Base-by-base conservation (phyloP, 2,329 filamentous ascomycete species). In the Beauveria sp. region DNA sequence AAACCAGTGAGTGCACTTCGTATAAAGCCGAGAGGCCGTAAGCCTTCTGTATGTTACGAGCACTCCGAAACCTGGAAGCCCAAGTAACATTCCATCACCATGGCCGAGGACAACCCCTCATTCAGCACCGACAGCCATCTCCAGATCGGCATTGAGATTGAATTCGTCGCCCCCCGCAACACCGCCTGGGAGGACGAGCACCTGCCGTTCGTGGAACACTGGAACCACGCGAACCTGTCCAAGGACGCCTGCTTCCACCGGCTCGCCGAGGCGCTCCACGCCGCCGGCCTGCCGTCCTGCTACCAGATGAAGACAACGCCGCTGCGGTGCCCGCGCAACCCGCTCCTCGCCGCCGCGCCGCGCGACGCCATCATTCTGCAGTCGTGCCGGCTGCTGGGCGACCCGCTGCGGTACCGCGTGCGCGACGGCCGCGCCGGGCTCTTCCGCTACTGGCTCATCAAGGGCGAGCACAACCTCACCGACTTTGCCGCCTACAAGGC, bases 91-190 rank as follows among this genome's bases (percentile, higher is more conserved):
- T 5, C 22, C 22, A 14, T 26, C 22, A 7, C 14, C 45, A 48
- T 48, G 45, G 22, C 45, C 16, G 22, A 48, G 6, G 34, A 16
- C 20, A 16, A 12, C 24, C 22, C 6, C n/a, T 12, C 45, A 8
- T 20, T 59, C 22, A 31, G 10, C 31, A 20, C 46, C 20, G 2
- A 22, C 22, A 42, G 7, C 20, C 31, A 62, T 34, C 59, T 65
- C 18, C 62, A 64, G 38, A 62, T 67, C 50, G 65, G 63, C 57
- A 42, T 67, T 48, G 53, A 66, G 46, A 34, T 67, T 43, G 64
- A 67, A 43, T 67, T 67, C 46, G 48, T 65, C 54, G 42, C 57
- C 3, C 65, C 64, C 1, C 63, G 58, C 24, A 22, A 55, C 48
- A 24, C n/a, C 1, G 12, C 22, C 20, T 60, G 46, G 48, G 40